phyloP scores from a whole-genome alignment of 2,329 filamentous ascomycete genomes.

The Cercospora citrullina region DNA sequence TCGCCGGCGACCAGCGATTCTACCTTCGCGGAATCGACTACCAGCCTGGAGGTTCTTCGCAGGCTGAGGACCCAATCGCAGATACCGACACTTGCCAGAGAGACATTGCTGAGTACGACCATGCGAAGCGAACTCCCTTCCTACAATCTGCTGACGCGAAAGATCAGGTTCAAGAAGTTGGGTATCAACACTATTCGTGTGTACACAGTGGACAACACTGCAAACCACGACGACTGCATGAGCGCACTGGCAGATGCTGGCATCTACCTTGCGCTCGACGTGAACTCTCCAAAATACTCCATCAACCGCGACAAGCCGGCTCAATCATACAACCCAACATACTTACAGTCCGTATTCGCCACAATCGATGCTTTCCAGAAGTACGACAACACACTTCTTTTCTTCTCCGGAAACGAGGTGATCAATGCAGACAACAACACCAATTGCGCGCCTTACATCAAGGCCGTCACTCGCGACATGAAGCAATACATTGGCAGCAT shows the following conservation, averaged over 20 bases:
- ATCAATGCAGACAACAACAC: slow-evolving; percentile 62
- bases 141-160: neutral
- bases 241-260: slow-evolving; percentile 72
- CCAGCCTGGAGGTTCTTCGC: slow-evolving; percentile 58
- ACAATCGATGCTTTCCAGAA: slow-evolving; percentile 80
- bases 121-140: neutral
- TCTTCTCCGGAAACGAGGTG: slow-evolving; percentile 79
- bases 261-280: slow-evolving; percentile 89
- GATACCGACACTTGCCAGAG: slow-evolving; percentile 70
- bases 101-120: slow-evolving; percentile 63
- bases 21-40: slow-evolving; percentile 62
- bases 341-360: slow-evolving; percentile 82
- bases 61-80: slow-evolving; percentile 72
- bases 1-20: slow-evolving; percentile 61
- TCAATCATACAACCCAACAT: slow-evolving; percentile 80
- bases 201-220: slow-evolving; percentile 87
- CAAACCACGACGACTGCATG: slow-evolving; percentile 85
- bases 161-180: slow-evolving; percentile 68
- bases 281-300: slow-evolving; percentile 89
- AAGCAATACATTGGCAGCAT: slow-evolving; percentile 78
- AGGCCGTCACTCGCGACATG: slow-evolving; percentile 74
- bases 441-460: slow-evolving; percentile 66
- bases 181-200: slow-evolving; percentile 90
- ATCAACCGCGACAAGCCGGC: slow-evolving; percentile 75
- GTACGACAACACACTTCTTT: slow-evolving; percentile 84